Conservation (phyloP, 2,329 filamentous ascomycete species). For the Fusarium bactridioides region DNA sequence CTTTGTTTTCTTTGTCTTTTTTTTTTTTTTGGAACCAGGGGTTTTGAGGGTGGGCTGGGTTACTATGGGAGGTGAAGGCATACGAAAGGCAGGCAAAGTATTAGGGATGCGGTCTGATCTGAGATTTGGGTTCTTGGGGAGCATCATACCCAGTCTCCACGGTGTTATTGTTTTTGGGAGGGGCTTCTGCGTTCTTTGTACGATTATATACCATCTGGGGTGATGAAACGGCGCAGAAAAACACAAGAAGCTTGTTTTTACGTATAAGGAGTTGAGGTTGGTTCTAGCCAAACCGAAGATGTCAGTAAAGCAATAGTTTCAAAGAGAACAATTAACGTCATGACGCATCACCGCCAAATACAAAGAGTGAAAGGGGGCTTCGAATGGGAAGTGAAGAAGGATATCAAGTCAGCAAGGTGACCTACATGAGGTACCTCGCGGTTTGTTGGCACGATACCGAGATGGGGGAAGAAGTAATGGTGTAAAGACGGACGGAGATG, state of each 20-base stretch:
- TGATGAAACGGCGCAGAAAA: constrained; percentile 33
- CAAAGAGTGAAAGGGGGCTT: neutral
- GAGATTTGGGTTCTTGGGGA: neutral
- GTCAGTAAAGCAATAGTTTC: constrained; percentile 8
- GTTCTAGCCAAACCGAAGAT: constrained; percentile 11
- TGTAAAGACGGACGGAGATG: neutral
- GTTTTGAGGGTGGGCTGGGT: neutral
- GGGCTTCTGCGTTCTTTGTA: constrained; percentile 22
- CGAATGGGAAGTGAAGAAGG: neutral
- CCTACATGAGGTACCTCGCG: neutral
- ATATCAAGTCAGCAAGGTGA: neutral
- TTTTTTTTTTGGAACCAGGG: constrained; percentile 4
- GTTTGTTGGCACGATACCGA: neutral
- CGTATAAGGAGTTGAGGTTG: constrained; percentile 14
- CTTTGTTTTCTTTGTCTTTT: constrained; percentile 15
- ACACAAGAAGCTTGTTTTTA: constrained; percentile 23
- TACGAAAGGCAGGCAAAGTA: constrained; percentile 1
- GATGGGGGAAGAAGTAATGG: neutral
- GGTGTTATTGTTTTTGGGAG: constrained; percentile 12
- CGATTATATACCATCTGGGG: constrained; percentile 35
- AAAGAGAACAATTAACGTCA: neutral
- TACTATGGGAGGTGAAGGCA: neutral
- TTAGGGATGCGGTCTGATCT: neutral
- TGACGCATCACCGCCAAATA: neutral
- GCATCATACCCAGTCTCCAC: constrained; percentile 1